These are phyloP conservation scores for Potentilla sterilis DNA, from an alignment of 306 rosid species.

Conservation along the genomic window DNA sequence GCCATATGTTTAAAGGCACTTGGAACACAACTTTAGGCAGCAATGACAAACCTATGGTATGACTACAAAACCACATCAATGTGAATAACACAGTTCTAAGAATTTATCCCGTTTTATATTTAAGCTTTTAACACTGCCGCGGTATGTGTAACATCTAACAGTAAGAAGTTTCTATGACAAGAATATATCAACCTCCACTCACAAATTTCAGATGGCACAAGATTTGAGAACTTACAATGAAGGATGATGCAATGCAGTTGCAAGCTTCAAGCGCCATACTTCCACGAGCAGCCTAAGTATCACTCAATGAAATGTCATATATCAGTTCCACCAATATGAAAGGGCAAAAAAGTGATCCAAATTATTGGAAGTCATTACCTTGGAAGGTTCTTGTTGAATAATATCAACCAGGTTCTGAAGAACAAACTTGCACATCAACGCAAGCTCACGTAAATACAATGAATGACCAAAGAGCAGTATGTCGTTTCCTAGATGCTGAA, in stretches of 20 bases:
- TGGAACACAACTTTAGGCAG: conserved; percentile 4
- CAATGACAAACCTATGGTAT: background rate
- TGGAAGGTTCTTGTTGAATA: conserved; percentile 67
- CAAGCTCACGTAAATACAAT: conserved; percentile 61
- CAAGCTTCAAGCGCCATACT: conserved; percentile 94
- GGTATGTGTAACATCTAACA: background rate
- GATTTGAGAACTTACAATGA: conserved; percentile 46
- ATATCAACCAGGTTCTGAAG: conserved; percentile 61
- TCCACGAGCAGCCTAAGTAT: conserved; percentile 71
- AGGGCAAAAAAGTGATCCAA: conserved; percentile 13
- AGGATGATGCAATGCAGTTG: conserved; percentile 72
- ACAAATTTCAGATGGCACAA: background rate
- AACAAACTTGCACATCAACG: conserved; percentile 57
- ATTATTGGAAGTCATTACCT: conserved; percentile 38
- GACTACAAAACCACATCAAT: background rate
- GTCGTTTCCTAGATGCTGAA: conserved; percentile 66
- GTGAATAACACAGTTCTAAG: background rate
- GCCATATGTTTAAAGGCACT: background rate
- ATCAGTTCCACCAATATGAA: conserved; percentile 28
- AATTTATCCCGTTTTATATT: background rate
- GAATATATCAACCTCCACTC: background rate
- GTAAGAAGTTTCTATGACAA: background rate
- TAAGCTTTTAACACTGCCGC: background rate
- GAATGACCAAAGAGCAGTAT: conserved; percentile 56
- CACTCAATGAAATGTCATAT: conserved; percentile 26